Base-by-base conservation (phyloP, 306 rosid species). In the Ormosia semicastrata region DNA sequence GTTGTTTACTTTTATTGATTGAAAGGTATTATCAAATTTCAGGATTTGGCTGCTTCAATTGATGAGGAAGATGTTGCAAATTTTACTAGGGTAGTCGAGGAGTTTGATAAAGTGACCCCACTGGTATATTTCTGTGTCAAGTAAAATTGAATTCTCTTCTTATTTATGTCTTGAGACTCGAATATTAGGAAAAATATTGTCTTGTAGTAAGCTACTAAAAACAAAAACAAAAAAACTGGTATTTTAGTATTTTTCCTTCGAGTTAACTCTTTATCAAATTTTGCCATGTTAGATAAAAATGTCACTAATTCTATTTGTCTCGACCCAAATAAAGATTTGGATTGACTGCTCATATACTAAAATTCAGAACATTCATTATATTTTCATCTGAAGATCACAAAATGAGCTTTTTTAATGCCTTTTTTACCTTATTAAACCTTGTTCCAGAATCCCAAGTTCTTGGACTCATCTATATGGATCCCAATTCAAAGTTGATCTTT, bases 11-110 rank as follows among this genome's bases (percentile, higher is more conserved):
- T 78, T 54, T 80, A n/a, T 76, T 57, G 12, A 34, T 81, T 73
- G 39, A n/a, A 65, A 59, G 44, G 11, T 75, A 12, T 81, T 54
- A 11, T 73, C 41, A 11, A 32, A 44, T 67, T 76, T 84, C 85
- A 84, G 92, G 88, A 86, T 82, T 79, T 88, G 84, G 85, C 73
- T 68, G 67, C 86, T 57, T 68, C 91, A 86, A 74, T 88, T 77
- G 89, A 83, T 24, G 85, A 81, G 66, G 89, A 77, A 81, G 91
- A 88, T 81, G 87, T 81, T 73, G 74, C 24, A 39, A 78, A 70
- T 14, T 86, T 88, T 78, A 85, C 85, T 81, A 62, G 24, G 73
- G 83, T 50, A 62, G 84, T 88, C 76, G 70, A 77, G 82, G 91
- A 86, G 70, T 88, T 66, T 64, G 65, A 81, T 39, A 86, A 82